Evolutionary conservation across 257 asterid genomes (phyloP).

Genomic region (Marsdenia floribunda): DNA sequence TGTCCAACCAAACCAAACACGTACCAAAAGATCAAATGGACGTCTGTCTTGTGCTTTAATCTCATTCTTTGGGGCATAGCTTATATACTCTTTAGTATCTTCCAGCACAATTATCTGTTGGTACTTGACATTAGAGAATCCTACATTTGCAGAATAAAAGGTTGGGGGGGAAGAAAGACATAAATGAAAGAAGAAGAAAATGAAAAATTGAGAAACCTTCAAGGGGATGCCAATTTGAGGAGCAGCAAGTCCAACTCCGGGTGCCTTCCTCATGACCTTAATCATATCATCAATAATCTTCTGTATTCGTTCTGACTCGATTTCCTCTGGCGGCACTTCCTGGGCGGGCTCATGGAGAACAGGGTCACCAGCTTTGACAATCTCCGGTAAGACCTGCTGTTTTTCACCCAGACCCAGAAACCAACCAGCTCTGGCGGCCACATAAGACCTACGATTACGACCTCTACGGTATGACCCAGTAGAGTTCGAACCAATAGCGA

Average conservation of each 20-base stretch:
- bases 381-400: slow-evolving; percentile 57
- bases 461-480: slow-evolving; percentile 16
- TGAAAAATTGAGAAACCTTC: slow-evolving; percentile 34
- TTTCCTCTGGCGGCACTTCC: slow-evolving; percentile 57
- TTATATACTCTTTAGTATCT: slow-evolving; percentile 68
- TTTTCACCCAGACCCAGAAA: slow-evolving; percentile 54
- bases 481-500: slow-evolving; percentile 11
- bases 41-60: slow-evolving; percentile 58
- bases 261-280: slow-evolving; percentile 71
- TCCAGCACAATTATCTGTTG: slow-evolving; percentile 81
- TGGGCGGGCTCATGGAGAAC: slow-evolving; percentile 85
- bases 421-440: slow-evolving; percentile 68
- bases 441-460: slow-evolving; percentile 30
- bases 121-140: slow-evolving; percentile 14
- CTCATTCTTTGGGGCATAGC: slow-evolving; percentile 60
- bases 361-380: slow-evolving; percentile 93
- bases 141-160: slow-evolving; percentile 7
- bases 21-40: slow-evolving; percentile 86
- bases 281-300: slow-evolving; percentile 82
- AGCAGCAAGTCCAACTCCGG: slow-evolving; percentile 99
- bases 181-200: neutral
- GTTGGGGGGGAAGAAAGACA: neutral
- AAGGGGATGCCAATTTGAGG: slow-evolving; percentile 92
- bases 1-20: slow-evolving; percentile 1
- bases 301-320: slow-evolving; percentile 76